phyloP scores from a whole-genome alignment of 1,139 yeast species.

The Geotrichum australiense region DNA sequence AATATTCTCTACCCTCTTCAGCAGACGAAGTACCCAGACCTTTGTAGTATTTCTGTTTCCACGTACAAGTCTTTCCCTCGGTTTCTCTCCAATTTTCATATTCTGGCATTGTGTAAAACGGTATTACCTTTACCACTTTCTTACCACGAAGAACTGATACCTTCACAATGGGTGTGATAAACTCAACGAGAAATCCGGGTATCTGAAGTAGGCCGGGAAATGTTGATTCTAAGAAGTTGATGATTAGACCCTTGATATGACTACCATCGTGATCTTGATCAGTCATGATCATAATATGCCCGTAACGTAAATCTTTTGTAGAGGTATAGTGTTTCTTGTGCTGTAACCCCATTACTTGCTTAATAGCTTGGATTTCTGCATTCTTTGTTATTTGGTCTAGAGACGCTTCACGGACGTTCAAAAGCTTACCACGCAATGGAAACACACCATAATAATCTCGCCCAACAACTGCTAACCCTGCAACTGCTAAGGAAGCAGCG shows the following conservation, averaged over 20 bases:
- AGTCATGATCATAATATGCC: conserved; percentile 98
- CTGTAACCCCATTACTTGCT: conserved; percentile 92
- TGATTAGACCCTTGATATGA: conserved; percentile 92
- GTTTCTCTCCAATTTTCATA: conserved; percentile 89
- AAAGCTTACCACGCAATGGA: conserved; percentile 89
- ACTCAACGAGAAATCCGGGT: conserved; percentile 89
- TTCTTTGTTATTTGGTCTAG: conserved; percentile 90
- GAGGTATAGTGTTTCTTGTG: conserved; percentile 81
- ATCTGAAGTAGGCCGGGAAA: conserved; percentile 89
- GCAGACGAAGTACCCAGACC: conserved; percentile 95
- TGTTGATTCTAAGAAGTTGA: conserved; percentile 86
- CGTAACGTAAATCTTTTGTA: conserved; percentile 74
- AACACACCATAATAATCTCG: conserved; percentile 93
- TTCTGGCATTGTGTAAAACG: conserved; percentile 95
- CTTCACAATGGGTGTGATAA: conserved; percentile 94
- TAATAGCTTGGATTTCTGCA: conserved; percentile 89
- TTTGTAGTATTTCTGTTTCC: conserved; percentile 94
- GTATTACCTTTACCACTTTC: conserved; percentile 45
- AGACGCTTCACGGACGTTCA: conserved; percentile 94
- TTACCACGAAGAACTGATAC: conserved; percentile 71
- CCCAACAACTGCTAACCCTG: conserved; percentile 93
- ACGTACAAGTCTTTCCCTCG: conserved; percentile 67
- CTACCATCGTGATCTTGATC: conserved; percentile 99
- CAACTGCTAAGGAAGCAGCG: conserved; percentile 86
- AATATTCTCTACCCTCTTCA: conserved; percentile 82